Evolutionary conservation across 352 stramenopile species (phyloP).

Genomic region (Globisporangium middletonii): DNA sequence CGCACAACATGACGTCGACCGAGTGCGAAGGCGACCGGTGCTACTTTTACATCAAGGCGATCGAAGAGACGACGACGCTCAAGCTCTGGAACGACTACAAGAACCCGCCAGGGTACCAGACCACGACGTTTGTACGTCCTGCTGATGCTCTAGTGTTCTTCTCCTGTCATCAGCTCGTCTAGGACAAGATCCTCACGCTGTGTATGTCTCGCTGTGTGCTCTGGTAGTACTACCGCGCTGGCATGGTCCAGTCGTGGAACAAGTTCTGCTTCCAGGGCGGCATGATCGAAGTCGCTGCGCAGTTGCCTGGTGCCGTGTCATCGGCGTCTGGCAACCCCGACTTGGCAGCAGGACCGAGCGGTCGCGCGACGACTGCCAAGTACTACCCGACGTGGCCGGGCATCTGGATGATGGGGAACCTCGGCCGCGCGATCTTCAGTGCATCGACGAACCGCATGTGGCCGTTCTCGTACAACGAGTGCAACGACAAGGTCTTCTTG

Average conservation of each 20-base stretch:
- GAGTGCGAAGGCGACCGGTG: slow-evolving; percentile 43
- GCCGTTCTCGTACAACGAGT: slow-evolving; percentile 95
- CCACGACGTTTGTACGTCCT: slow-evolving; percentile 24
- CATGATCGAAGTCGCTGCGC: slow-evolving; percentile 87
- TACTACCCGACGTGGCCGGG: slow-evolving; percentile 49
- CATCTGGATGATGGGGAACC: no score
- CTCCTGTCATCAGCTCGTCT: no score
- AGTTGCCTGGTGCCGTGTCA: slow-evolving; percentile 72
- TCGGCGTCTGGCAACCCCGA: slow-evolving; percentile 46
- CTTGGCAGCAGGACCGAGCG: slow-evolving; percentile 35
- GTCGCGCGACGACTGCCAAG: slow-evolving; percentile 36
- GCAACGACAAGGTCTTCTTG: slow-evolving; percentile 64
- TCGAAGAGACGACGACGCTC: slow-evolving; percentile 33
- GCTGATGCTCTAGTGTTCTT: no score
- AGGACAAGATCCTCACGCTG: slow-evolving; percentile 57
- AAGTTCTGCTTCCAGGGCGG: slow-evolving; percentile 95
- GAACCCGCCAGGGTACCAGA: slow-evolving; percentile 41
- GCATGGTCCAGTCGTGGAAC: slow-evolving; percentile 92
- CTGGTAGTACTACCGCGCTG: slow-evolving; percentile 31
- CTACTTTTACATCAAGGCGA: slow-evolving; percentile 61
- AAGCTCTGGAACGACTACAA: slow-evolving; percentile 61
- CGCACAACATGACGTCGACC: slow-evolving; percentile 66
- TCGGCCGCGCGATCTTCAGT: no score
- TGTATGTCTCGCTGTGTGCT: slow-evolving; percentile 78
- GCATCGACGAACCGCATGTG: slow-evolving; percentile 92